A percentile compares a stretch with the other conserved stretches of the same genome.
These are phyloP conservation scores for Clarkia xantiana DNA, from an alignment of 345 rosid species.

Conservation along the genomic window DNA sequence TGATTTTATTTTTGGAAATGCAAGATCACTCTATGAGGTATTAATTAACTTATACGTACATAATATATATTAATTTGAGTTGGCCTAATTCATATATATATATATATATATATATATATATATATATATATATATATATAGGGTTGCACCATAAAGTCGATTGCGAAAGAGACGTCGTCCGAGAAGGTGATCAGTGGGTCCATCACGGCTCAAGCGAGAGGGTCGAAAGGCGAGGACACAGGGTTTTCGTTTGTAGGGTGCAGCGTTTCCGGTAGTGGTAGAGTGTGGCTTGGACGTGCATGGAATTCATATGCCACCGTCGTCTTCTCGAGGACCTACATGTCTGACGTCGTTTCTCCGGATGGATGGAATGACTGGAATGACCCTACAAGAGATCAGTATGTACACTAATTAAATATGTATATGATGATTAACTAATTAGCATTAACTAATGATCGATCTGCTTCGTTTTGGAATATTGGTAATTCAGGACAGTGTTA, in stretches of 20 bases:
- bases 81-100: too few relatives aligned
- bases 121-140: too few relatives aligned
- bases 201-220: slow-evolving; percentile 43
- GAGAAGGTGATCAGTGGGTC: slow-evolving; percentile 22
- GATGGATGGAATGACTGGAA: slow-evolving; percentile 73
- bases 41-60: too few relatives aligned
- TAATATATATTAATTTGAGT: too few relatives aligned
- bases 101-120: too few relatives aligned
- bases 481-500: slow-evolving; percentile 34
- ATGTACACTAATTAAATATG: slow-evolving; percentile 19
- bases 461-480: too few relatives aligned
- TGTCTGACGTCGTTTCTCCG: slow-evolving; percentile 38
- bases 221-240: slow-evolving; percentile 28
- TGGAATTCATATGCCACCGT: slow-evolving; percentile 57
- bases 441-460: too few relatives aligned
- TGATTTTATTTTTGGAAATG: slow-evolving; percentile 71
- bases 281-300: slow-evolving; percentile 65
- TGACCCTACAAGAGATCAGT: slow-evolving; percentile 48
- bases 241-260: slow-evolving; percentile 69
- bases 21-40: slow-evolving; percentile 48
- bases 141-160: slow-evolving; percentile 30
- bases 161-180: slow-evolving; percentile 23
- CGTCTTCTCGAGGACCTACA: slow-evolving; percentile 46
- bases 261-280: slow-evolving; percentile 44
- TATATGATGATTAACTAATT: too few relatives aligned